Conservation (phyloP, 2,329 filamentous ascomycete genomes). For the Colletotrichum sp. region DNA sequence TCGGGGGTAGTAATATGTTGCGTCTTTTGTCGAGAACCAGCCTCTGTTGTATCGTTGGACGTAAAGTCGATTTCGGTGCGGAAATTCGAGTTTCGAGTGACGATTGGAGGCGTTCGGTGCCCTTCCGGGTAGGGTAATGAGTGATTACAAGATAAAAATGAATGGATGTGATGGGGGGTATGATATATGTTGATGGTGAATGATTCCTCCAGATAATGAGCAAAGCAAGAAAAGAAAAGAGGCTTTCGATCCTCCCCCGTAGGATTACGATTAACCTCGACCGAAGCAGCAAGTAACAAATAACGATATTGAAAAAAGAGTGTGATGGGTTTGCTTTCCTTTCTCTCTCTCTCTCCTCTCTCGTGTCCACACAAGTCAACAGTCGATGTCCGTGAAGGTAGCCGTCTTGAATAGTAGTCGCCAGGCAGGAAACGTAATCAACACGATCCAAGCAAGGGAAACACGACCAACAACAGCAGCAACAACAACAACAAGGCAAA, state of each 20-base stretch:
- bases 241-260: not conserved
- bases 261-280: conserved; percentile 13
- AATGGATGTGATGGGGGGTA: not conserved
- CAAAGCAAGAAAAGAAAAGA: not conserved
- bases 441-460: not conserved
- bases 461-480: not conserved
- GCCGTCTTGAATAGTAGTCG: not conserved
- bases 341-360: not conserved
- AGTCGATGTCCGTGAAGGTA: not conserved
- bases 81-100: not conserved
- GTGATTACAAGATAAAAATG: not conserved
- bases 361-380: not conserved
- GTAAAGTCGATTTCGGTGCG: not conserved
- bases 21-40: conserved; percentile 4
- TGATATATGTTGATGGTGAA: not conserved
- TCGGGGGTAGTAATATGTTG: not conserved
- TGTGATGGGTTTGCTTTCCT: not conserved
- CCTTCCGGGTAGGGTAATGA: not conserved
- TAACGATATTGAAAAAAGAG: not conserved
- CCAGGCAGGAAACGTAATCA: conserved; percentile 4
- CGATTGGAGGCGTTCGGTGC: not conserved
- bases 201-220: not conserved
- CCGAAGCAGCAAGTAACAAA: not conserved
- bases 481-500: not conserved
- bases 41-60: conserved; percentile 1